Percentiles rank a stretch among this genome's conserved stretches.
phyloP scores from a whole-genome alignment of 352 stramenopile species.

The Phytophthora colocasiae region DNA sequence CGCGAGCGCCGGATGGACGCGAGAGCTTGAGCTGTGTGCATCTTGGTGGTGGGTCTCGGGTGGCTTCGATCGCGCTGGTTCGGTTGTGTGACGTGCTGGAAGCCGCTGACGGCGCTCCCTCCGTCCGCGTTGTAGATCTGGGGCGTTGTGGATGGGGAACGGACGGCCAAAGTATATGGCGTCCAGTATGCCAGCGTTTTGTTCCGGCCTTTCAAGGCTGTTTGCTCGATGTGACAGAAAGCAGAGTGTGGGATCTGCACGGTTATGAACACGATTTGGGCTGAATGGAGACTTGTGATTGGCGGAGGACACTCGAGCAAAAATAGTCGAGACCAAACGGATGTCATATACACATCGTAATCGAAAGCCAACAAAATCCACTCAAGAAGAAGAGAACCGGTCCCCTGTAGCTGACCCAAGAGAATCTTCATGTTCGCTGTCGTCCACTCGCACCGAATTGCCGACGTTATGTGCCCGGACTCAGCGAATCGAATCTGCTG shows the following conservation, averaged over 20 bases:
- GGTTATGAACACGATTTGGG: neutral
- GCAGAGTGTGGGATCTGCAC: constrained; percentile 15
- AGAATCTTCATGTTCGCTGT: constrained; percentile 3
- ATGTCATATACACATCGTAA: constrained; percentile 5
- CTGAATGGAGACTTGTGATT: constrained; percentile 9
- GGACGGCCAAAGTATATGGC: constrained; percentile 20
- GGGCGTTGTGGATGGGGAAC: too few relatives aligned
- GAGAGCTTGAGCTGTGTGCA: constrained; percentile 75
- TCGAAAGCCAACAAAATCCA: constrained; percentile 31
- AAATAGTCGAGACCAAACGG: constrained; percentile 20
- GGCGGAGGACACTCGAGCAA: constrained; percentile 18
- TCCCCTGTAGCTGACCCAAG: neutral
- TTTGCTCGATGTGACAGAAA: constrained; percentile 27
- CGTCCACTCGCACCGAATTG: constrained; percentile 13
- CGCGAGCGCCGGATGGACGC: constrained; percentile 62
- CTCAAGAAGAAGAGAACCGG: neutral
- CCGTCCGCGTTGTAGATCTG: constrained; percentile 23
- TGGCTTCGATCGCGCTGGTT: constrained; percentile 23
- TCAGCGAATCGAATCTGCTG: constrained; percentile 24
- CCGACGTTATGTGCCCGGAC: constrained; percentile 5
- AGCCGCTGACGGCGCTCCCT: constrained; percentile 12
- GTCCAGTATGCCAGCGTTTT: constrained; percentile 12
- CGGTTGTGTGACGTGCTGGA: constrained; percentile 24
- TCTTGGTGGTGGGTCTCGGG: constrained; percentile 16
- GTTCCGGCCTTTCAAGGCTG: constrained; percentile 24